phyloP scores from a whole-genome alignment of 1,284 basidiomycete species.

The Ceratobasidium sp. region DNA sequence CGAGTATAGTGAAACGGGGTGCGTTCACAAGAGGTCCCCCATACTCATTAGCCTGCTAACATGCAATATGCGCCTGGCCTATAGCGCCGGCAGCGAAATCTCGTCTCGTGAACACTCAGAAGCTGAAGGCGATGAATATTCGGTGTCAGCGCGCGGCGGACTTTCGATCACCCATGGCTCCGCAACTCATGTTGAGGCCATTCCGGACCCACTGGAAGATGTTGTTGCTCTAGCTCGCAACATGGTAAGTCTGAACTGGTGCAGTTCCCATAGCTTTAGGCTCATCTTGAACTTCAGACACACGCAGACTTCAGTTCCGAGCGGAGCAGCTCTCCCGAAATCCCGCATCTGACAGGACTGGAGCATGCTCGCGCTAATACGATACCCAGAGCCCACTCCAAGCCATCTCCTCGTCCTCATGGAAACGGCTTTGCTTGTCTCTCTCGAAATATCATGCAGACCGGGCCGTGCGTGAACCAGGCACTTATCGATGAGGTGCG shows the following conservation, averaged over 20 bases:
- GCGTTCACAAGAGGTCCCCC: slow-evolving; percentile 13
- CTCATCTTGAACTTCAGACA: slow-evolving; percentile 28
- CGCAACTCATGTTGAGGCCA: slow-evolving; percentile 27
- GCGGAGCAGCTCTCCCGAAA: slow-evolving; percentile 40
- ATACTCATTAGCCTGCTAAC: slow-evolving; percentile 25
- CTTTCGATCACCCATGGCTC: slow-evolving; percentile 40
- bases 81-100: slow-evolving; percentile 35
- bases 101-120: slow-evolving; percentile 40
- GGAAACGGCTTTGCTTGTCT: slow-evolving; percentile 42
- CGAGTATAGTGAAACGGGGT: slow-evolving; percentile 43
- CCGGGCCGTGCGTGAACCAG: slow-evolving; percentile 39
- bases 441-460: slow-evolving; percentile 30
- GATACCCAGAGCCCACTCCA: slow-evolving; percentile 13
- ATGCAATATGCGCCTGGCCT: slow-evolving; percentile 37
- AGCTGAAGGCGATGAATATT: slow-evolving; percentile 31
- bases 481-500: slow-evolving; percentile 44
- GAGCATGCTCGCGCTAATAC: neutral
- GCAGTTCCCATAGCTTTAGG: slow-evolving; percentile 8
- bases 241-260: slow-evolving; percentile 34
- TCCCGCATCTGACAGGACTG: slow-evolving; percentile 11
- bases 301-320: slow-evolving; percentile 38
- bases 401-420: slow-evolving; percentile 26
- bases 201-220: slow-evolving; percentile 38
- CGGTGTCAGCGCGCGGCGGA: slow-evolving; percentile 35
- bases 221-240: slow-evolving; percentile 36